Evolutionary conservation across 2,329 filamentous ascomycete genomes (phyloP).

Genomic region (Hymenoscyphus albidus): DNA sequence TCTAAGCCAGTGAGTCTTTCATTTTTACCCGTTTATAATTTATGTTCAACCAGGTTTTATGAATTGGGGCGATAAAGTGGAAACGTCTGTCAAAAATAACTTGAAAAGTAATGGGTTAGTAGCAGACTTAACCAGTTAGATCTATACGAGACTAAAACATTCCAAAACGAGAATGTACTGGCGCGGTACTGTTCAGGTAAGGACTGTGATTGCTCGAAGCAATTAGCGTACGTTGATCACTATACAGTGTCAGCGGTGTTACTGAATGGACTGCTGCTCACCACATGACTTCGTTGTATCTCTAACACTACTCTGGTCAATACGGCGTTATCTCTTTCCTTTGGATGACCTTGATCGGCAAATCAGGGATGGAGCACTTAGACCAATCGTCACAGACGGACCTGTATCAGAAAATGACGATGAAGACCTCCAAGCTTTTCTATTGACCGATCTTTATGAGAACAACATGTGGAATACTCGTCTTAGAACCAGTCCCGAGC

Average conservation of each 20-base stretch:
- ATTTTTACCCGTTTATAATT: neutral
- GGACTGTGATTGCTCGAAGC: neutral
- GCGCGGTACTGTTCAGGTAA: slow-evolving; percentile 47
- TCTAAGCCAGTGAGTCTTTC: slow-evolving; percentile 24
- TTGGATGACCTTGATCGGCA: neutral
- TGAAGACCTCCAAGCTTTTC: slow-evolving; percentile 51
- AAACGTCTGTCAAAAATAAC: slow-evolving; percentile 63
- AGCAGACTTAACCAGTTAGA: neutral
- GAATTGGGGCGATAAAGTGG: slow-evolving; percentile 9
- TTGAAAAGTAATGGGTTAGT: slow-evolving; percentile 46
- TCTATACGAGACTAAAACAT: neutral
- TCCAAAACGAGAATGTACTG: slow-evolving; percentile 40
- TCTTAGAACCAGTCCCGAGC: slow-evolving; percentile 22
- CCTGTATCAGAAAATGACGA: slow-evolving; percentile 56
- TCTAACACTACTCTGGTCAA: slow-evolving; percentile 50
- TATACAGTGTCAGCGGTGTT: slow-evolving; percentile 6
- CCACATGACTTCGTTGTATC: slow-evolving; percentile 55
- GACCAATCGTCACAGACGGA: slow-evolving; percentile 54
- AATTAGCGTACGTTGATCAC: neutral
- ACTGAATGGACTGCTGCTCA: slow-evolving; percentile 36
- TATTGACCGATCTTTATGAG: slow-evolving; percentile 17
- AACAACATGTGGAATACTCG: slow-evolving; percentile 25
- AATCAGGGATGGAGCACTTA: slow-evolving; percentile 22
- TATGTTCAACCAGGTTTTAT: neutral
- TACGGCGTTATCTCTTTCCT: slow-evolving; percentile 18